Evolutionary conservation across 73 alveolate species (phyloP).

Genomic region (Uronychia setigera): DNA sequence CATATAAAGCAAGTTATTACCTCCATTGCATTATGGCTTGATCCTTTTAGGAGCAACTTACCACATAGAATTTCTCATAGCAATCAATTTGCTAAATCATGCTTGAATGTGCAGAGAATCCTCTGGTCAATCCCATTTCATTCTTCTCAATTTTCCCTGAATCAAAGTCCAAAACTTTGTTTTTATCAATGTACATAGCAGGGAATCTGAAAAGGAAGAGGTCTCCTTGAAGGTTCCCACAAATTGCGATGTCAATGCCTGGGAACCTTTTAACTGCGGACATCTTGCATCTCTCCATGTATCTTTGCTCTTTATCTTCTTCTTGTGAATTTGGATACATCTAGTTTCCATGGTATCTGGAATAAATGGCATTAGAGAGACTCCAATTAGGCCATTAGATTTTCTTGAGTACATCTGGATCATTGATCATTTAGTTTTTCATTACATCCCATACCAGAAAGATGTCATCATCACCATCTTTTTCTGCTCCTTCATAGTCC

Average conservation of each 20-base stretch:
- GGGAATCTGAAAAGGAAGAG: constrained; percentile 63
- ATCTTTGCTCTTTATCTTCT: constrained; percentile 54
- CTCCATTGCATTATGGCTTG: constrained; percentile 43
- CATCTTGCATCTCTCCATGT: constrained; percentile 45
- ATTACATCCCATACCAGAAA: constrained; percentile 82
- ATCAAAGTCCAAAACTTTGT: constrained; percentile 22
- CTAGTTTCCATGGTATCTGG: constrained; percentile 57
- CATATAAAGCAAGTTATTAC: constrained; percentile 45
- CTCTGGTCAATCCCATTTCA: constrained; percentile 65
- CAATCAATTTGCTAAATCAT: constrained; percentile 50
- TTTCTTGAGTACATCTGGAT: constrained; percentile 65
- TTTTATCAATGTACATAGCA: constrained; percentile 52
- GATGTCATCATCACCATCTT: constrained; percentile 68
- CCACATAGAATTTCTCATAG: constrained; percentile 42
- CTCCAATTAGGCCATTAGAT: constrained; percentile 67
- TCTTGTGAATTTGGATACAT: constrained; percentile 49
- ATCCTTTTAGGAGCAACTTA: constrained; percentile 9
- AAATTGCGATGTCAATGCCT: constrained; percentile 29
- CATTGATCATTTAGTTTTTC: constrained; percentile 72
- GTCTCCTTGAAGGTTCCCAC: constrained; percentile 63
- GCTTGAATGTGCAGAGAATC: constrained; percentile 61
- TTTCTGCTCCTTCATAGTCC: constrained; percentile 43
- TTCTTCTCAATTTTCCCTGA: constrained; percentile 29
- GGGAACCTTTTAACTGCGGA: constrained; percentile 40
- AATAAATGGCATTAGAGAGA: constrained; percentile 43